Conservation (phyloP, 2,329 filamentous ascomycete genomes). For the Stachybotrys echinatus region DNA sequence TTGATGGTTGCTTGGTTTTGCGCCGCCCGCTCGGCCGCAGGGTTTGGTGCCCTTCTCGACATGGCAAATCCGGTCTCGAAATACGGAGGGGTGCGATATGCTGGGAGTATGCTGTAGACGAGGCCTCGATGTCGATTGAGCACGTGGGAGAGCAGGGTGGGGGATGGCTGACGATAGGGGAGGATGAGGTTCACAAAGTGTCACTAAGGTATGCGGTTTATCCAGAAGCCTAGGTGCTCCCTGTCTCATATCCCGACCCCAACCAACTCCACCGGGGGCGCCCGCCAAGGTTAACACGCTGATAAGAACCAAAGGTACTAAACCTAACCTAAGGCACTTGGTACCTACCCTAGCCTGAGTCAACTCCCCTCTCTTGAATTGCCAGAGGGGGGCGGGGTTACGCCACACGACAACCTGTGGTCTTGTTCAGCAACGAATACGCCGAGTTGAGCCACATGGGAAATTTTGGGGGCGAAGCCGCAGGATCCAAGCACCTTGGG, state of each 20-base stretch:
- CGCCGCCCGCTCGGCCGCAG: constrained; percentile 79
- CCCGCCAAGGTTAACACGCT: not conserved
- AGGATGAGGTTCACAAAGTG: not conserved
- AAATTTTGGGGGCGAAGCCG: too few relatives aligned
- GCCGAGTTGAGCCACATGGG: too few relatives aligned
- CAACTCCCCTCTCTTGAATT: too few relatives aligned
- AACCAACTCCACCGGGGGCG: not conserved
- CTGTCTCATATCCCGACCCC: not conserved
- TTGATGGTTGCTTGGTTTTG: constrained; percentile 94
- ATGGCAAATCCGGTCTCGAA: constrained; percentile 38
- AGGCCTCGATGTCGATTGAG: not conserved
- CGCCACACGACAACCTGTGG: too few relatives aligned
- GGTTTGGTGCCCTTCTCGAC: constrained; percentile 74
- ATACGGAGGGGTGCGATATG: constrained; percentile 11
- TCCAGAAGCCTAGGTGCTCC: not conserved
- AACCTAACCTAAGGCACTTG: too few relatives aligned
- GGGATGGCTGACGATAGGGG: not conserved
- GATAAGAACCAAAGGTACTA: too few relatives aligned
- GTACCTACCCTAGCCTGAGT: too few relatives aligned
- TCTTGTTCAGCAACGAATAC: too few relatives aligned
- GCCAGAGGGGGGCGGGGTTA: too few relatives aligned
- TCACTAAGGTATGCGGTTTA: not conserved
- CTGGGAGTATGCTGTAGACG: not conserved
- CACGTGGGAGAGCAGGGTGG: not conserved
- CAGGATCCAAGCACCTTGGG: too few relatives aligned